A percentile compares a stretch with the other conserved stretches of the same genome.
phyloP scores from a whole-genome alignment of 2,329 filamentous ascomycete genomes.

The Beauveria bassiana region DNA sequence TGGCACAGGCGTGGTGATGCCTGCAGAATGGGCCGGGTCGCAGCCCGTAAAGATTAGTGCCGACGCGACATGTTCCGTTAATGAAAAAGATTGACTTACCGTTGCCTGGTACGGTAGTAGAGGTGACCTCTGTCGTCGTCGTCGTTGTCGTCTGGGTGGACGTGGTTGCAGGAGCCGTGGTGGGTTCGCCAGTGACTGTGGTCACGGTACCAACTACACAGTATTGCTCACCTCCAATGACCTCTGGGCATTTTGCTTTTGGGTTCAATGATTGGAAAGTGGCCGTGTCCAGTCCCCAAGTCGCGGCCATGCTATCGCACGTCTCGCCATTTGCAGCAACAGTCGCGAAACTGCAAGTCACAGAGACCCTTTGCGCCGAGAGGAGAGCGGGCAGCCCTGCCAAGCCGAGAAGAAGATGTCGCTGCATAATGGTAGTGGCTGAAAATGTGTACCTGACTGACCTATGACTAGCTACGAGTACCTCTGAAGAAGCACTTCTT shows the following conservation, averaged over 20 bases:
- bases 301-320: not conserved
- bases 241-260: not conserved
- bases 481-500: not conserved
- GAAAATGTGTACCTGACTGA: not conserved
- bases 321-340: not conserved
- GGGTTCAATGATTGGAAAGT: not conserved
- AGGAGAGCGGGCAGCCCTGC: not conserved
- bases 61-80: not conserved
- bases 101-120: not conserved
- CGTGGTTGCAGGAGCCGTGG: not conserved
- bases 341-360: not conserved
- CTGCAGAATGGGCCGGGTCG: not conserved
- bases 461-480: not conserved
- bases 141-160: not conserved
- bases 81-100: not conserved
- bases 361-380: not conserved
- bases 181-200: not conserved
- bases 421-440: not conserved
- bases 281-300: not conserved
- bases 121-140: not conserved
- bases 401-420: not conserved
- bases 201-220: not conserved
- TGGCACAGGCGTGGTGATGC: slow-evolving; percentile 12
- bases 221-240: not conserved
- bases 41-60: not conserved